phyloP scores from a whole-genome alignment of 1,284 basidiomycete species.

The Pseudozyma thailandica region DNA sequence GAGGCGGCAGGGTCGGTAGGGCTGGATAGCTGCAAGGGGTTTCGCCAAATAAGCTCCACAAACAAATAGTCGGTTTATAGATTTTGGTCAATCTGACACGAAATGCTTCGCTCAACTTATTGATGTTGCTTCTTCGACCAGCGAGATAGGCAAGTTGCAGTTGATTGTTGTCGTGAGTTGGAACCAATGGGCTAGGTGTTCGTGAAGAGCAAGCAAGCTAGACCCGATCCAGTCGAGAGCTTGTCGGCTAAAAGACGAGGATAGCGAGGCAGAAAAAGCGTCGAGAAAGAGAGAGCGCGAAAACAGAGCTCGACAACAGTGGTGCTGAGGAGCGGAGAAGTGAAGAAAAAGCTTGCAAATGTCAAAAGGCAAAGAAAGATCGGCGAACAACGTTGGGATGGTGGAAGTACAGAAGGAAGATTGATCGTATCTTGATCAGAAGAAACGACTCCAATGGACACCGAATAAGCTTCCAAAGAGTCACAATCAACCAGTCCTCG shows the following conservation, averaged over 20 bases:
- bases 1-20: neutral
- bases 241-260: neutral
- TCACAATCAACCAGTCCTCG: too few relatives aligned
- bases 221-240: conserved; percentile 37
- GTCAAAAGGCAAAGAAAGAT: conserved; percentile 25
- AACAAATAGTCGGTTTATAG: conserved; percentile 14
- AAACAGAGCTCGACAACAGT: conserved; percentile 17
- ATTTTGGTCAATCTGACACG: conserved; percentile 3
- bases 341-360: conserved; percentile 38
- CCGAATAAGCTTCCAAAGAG: too few relatives aligned
- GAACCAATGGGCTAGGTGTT: too few relatives aligned
- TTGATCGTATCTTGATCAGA: neutral
- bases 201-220: conserved; percentile 11
- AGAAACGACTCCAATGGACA: neutral
- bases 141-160: too few relatives aligned
- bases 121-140: too few relatives aligned
- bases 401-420: conserved; percentile 32
- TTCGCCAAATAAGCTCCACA: conserved; percentile 22
- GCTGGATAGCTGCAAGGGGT: conserved; percentile 23
- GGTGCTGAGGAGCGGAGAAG: conserved; percentile 17
- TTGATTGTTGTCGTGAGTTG: too few relatives aligned
- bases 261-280: conserved; percentile 1
- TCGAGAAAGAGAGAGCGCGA: conserved; percentile 20
- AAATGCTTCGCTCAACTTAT: neutral
- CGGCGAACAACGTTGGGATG: conserved; percentile 42